These are phyloP conservation scores for Juncus effusus DNA, from an alignment of 176 grass and related monocot species.

Conservation along the genomic window DNA sequence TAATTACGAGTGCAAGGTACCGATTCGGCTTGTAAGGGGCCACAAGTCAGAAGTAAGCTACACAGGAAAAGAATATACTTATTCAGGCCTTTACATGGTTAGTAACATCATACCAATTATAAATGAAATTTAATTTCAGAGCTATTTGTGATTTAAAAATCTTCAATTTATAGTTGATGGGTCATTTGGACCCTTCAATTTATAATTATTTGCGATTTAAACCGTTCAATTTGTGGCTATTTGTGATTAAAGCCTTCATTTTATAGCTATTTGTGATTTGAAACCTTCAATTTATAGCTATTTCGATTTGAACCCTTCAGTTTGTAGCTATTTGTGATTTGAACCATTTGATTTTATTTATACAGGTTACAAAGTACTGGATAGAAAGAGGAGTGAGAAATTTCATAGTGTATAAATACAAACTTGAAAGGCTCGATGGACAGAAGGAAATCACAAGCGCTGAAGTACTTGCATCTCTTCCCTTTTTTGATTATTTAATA, in stretches of 20 bases:
- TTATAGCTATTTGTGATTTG: too few species aligned
- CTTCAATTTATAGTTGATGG: too few species aligned
- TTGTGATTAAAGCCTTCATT: too few species aligned
- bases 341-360: background rate
- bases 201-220: too few species aligned
- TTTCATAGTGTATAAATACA: slow-evolving; percentile 68
- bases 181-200: too few species aligned
- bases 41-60: slow-evolving; percentile 60
- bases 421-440: slow-evolving; percentile 71
- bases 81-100: slow-evolving; percentile 90
- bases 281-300: too few species aligned
- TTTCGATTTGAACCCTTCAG: too few species aligned
- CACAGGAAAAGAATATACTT: slow-evolving; percentile 79
- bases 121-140: too few species aligned
- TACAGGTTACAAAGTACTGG: slow-evolving; percentile 71
- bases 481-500: background rate
- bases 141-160: too few species aligned
- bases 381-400: slow-evolving; percentile 54
- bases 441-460: slow-evolving; percentile 63
- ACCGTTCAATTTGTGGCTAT: too few species aligned
- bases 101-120: background rate
- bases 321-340: background rate
- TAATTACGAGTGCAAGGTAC: slow-evolving; percentile 42
- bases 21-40: slow-evolving; percentile 68
- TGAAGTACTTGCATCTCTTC: slow-evolving; percentile 41